These are phyloP conservation scores for Dichomitus squalens DNA, from an alignment of 1,284 basidiomycete species.

Conservation along the genomic window DNA sequence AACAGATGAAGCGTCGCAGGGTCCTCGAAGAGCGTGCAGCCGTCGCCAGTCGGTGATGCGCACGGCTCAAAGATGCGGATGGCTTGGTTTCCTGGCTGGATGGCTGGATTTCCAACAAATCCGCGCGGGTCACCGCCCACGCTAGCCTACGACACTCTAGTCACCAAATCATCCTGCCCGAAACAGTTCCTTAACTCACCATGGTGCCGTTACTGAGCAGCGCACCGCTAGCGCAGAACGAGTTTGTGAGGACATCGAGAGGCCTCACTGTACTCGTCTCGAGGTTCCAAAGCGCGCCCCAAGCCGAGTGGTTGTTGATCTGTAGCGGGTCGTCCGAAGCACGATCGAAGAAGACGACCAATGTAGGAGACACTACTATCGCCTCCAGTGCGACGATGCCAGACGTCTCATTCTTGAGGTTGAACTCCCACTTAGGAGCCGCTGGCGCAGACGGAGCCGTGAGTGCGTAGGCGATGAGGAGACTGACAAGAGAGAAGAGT, in stretches of 20 bases:
- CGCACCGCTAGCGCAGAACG: conserved; percentile 67
- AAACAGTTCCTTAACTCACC: no score
- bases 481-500: conserved; percentile 8
- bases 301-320: conserved; percentile 65
- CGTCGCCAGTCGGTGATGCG: conserved; percentile 36
- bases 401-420: conserved; percentile 39
- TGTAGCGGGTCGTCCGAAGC: conserved; percentile 52
- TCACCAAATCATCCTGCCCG: not conserved
- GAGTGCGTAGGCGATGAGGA: conserved; percentile 1
- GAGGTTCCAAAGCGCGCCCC: conserved; percentile 56
- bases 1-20: conserved; percentile 39
- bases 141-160: conserved; percentile 36
- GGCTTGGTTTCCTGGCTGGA: conserved; percentile 28
- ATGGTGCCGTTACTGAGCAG: conserved; percentile 52
- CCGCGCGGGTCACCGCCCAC: conserved; percentile 47
- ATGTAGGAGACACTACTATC: conserved; percentile 47
- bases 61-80: conserved; percentile 43
- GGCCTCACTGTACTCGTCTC: conserved; percentile 49
- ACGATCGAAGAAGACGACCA: conserved; percentile 49
- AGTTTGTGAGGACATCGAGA: conserved; percentile 66
- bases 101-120: conserved; percentile 36
- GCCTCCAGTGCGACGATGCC: conserved; percentile 53
- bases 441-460: conserved; percentile 16
- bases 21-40: conserved; percentile 45
- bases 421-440: conserved; percentile 28